Evolutionary conservation across 208 protist genomes (phyloP).

Genomic region (Leishmania amazonensis): DNA sequence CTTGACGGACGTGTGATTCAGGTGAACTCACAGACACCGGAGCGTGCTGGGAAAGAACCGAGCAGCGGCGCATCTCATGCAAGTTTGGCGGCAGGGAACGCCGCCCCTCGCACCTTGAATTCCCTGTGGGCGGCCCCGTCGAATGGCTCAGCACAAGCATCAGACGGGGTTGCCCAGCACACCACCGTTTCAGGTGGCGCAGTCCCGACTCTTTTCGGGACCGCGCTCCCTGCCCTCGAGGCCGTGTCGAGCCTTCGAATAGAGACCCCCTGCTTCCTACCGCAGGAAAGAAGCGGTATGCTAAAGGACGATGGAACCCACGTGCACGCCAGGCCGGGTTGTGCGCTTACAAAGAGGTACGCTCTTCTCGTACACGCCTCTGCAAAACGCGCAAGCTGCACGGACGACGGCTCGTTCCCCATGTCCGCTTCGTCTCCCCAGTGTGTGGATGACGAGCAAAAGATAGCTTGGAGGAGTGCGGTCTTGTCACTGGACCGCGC

Average conservation of each 20-base stretch:
- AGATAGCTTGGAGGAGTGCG: slow-evolving; percentile 9
- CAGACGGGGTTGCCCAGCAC: neutral
- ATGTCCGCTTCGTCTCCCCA: neutral
- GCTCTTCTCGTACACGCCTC: neutral
- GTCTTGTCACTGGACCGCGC: slow-evolving; percentile 15
- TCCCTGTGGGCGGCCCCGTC: slow-evolving; percentile 5
- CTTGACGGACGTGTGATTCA: slow-evolving; percentile 17
- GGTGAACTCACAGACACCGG: neutral
- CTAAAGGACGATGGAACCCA: neutral
- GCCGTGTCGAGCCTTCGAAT: slow-evolving; percentile 14
- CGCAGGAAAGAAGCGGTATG: neutral
- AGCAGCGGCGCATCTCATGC: neutral
- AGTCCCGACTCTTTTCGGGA: neutral
- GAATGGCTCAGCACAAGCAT: neutral
- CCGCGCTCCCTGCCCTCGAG: neutral
- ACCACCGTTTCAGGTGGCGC: neutral
- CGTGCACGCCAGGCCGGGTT: too few species aligned
- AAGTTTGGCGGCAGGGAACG: neutral
- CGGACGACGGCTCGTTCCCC: neutral
- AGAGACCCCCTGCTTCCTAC: slow-evolving; percentile 12
- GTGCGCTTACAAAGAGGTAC: neutral
- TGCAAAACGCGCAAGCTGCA: neutral
- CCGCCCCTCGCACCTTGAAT: slow-evolving; percentile 14
- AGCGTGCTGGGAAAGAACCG: neutral
- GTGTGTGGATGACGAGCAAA: neutral